Evolutionary conservation across 495 filamentous ascomycete species (phyloP).

Genomic region (Aspergillus sclerotiicarbonarius): DNA sequence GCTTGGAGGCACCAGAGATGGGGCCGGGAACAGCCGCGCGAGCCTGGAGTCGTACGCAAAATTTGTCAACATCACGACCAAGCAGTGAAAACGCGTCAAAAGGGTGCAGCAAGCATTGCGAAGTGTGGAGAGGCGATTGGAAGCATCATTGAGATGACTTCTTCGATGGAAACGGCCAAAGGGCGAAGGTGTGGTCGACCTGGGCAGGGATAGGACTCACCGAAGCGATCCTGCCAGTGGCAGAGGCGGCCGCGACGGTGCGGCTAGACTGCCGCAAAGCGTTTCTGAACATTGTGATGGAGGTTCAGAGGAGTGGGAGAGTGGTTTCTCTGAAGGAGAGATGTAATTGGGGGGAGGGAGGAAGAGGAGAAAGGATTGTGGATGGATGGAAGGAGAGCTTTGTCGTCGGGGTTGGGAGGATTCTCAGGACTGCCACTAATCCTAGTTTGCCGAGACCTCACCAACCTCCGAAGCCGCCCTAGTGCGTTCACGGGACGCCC

Average conservation of each 20-base stretch:
- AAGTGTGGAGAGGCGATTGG: conserved; percentile 28
- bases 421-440: conserved; percentile 48
- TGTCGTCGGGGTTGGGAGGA: conserved; percentile 51
- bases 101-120: conserved; percentile 24
- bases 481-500: conserved; percentile 33
- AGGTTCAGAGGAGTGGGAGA: conserved; percentile 52
- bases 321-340: conserved; percentile 50
- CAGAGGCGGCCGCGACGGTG: conserved; percentile 89
- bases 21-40: conserved; percentile 80
- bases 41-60: conserved; percentile 58
- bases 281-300: conserved; percentile 89
- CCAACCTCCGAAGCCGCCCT: conserved; percentile 50
- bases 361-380: conserved; percentile 48
- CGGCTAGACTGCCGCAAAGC: conserved; percentile 93
- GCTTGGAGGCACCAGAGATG: conserved; percentile 68
- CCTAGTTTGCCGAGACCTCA: conserved; percentile 40
- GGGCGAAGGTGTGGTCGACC: conserved; percentile 23
- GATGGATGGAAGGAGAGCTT: conserved; percentile 56
- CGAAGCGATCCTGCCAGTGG: conserved; percentile 81
- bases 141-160: conserved; percentile 40
- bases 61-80: conserved; percentile 41
- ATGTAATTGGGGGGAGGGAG: conserved; percentile 50
- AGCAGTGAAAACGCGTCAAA: conserved; percentile 31
- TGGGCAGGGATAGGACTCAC: conserved; percentile 65
- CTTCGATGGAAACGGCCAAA: conserved; percentile 35